Conservation (phyloP, 805 yeast genomes). For the Metschnikowia peoriensis region DNA sequence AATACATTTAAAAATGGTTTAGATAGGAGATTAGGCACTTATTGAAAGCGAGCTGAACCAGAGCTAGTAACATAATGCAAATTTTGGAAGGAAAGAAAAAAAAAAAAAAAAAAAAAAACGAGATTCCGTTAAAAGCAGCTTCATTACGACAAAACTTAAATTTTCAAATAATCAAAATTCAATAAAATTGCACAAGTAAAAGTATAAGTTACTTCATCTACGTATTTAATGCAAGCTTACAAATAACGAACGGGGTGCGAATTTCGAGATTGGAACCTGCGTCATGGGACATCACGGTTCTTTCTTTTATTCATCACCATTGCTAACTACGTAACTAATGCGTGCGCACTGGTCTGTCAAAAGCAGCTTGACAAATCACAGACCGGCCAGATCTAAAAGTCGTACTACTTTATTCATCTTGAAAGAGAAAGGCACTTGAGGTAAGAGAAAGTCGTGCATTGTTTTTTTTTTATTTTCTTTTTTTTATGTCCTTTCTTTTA, state of each 20-base stretch:
- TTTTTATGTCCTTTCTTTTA: background rate
- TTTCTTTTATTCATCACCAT: background rate
- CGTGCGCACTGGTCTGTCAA: background rate
- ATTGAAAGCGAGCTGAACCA: too few species aligned
- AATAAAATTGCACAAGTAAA: too few species aligned
- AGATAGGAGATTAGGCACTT: too few species aligned
- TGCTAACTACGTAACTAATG: background rate
- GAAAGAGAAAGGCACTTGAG: background rate
- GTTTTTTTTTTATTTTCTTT: background rate
- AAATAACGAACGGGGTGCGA: background rate
- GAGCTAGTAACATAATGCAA: too few species aligned
- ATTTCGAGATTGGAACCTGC: constrained; percentile 2
- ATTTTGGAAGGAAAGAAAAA: too few species aligned
- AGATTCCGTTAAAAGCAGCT: too few species aligned
- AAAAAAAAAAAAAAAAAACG: too few species aligned
- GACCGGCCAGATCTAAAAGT: background rate
- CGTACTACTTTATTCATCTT: background rate
- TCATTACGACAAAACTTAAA: too few species aligned
- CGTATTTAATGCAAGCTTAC: too few species aligned
- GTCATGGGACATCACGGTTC: background rate
- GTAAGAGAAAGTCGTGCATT: background rate
- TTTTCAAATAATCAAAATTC: background rate
- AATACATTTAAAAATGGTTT: too few species aligned
- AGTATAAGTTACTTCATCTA: too few species aligned
- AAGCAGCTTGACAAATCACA: background rate